Percentiles rank a stretch among this genome's conserved stretches.
Evolutionary conservation across 371 early-diverging fungal genomes (phyloP).

Genomic region (Mucor velutinosus): DNA sequence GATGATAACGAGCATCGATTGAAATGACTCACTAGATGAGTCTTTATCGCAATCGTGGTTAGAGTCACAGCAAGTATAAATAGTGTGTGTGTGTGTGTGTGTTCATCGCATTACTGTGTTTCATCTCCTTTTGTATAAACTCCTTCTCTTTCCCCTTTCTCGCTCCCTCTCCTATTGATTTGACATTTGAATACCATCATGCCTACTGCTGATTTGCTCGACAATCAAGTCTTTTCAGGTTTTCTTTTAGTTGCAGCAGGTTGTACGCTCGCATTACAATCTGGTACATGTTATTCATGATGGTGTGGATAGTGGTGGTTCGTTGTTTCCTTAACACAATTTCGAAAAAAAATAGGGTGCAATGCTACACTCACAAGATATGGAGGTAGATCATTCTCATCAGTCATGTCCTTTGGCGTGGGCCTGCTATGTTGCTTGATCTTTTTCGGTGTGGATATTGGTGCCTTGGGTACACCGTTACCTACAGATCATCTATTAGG

Average conservation of each 20-base stretch:
- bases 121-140: not conserved
- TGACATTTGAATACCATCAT: not conserved
- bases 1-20: not conserved
- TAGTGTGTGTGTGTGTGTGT: too few relatives aligned
- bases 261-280: constrained; percentile 19
- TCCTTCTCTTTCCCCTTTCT: not conserved
- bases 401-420: constrained; percentile 25
- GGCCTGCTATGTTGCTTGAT: constrained; percentile 28
- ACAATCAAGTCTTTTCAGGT: constrained; percentile 14
- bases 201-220: constrained; percentile 10
- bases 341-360: constrained; percentile 19
- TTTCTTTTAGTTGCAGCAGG: constrained; percentile 19
- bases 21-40: not conserved
- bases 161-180: not conserved
- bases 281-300: constrained; percentile 6
- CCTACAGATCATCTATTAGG: constrained; percentile 15
- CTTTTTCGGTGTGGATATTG: constrained; percentile 35
- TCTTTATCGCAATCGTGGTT: not conserved
- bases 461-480: constrained; percentile 23
- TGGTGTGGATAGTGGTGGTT: not conserved
- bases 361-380: constrained; percentile 29
- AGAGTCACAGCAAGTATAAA: not conserved
- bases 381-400: constrained; percentile 33
- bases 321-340: not conserved
- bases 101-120: not conserved